Evolutionary conservation across 768 basidiomycete genomes (phyloP).

Genomic region (Boletus vinaceobasis): DNA sequence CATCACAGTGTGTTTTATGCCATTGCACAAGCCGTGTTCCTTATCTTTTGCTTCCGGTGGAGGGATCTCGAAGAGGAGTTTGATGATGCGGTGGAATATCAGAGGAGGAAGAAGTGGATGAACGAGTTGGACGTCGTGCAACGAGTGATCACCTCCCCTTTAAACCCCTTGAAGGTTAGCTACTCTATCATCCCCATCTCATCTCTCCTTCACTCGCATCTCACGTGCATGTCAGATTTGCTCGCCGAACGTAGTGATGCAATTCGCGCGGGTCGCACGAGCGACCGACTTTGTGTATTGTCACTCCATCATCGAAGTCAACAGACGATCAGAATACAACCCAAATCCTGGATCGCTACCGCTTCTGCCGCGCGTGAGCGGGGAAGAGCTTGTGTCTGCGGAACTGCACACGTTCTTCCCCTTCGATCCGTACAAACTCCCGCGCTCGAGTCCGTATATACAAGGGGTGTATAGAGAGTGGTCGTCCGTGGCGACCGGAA

Average conservation of each 20-base stretch:
- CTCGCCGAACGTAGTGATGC: slow-evolving; percentile 83
- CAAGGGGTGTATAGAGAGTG: slow-evolving; percentile 87
- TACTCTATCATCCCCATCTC: not conserved
- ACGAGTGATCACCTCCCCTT: slow-evolving; percentile 70
- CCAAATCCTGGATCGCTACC: slow-evolving; percentile 23
- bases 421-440: slow-evolving; percentile 94
- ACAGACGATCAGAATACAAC: slow-evolving; percentile 62
- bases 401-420: slow-evolving; percentile 96
- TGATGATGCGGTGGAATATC: slow-evolving; percentile 54
- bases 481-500: slow-evolving; percentile 69
- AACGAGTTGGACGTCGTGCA: slow-evolving; percentile 73
- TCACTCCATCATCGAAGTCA: slow-evolving; percentile 88
- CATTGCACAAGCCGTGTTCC: slow-evolving; percentile 84
- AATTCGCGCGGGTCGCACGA: slow-evolving; percentile 92
- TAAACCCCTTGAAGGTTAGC: slow-evolving; percentile 78
- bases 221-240: slow-evolving; percentile 59
- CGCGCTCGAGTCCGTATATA: slow-evolving; percentile 72
- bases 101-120: slow-evolving; percentile 74
- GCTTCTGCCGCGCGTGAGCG: slow-evolving; percentile 20
- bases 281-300: slow-evolving; percentile 91
- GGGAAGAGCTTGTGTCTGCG: slow-evolving; percentile 43
- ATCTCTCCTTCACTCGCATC: not conserved
- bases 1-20: slow-evolving; percentile 86
- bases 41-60: slow-evolving; percentile 99
- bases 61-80: slow-evolving; percentile 69